Base-by-base conservation (phyloP, 2,329 filamentous ascomycete genomes). In the Chaetomiaceae sp. region DNA sequence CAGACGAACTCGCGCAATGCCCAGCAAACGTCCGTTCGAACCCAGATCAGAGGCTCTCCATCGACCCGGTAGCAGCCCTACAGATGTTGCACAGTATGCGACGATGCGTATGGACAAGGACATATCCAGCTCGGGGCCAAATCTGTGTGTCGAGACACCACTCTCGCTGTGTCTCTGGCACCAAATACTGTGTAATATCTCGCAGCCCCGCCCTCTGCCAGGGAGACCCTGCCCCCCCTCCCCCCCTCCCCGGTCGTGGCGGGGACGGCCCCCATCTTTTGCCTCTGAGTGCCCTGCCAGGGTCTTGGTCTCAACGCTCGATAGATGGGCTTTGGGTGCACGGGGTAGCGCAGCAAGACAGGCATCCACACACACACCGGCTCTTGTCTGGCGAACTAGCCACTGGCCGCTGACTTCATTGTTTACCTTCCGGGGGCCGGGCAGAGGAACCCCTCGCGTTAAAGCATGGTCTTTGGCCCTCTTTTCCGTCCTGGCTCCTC, bases 321-420 rank as follows among this genome's bases (percentile, higher is more conserved):
- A 23, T 47, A 33, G 42, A 7, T 40, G 34, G 37, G 35, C 35
- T 52, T 40, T n/a, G n/a, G n/a, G n/a, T n/a, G n/a, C n/a, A n/a
- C n/a, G 25, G 33, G 25, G 16, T 48, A 34, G 44, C 39, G 41
- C 44, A 34, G 38, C 39, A 10, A 47, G 37, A 34, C 47, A 33
- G 47, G 48, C 49, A 50, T 41, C 40, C 53, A 45, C 44, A 44
- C 20, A n/a, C 21, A 31, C 46, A 44, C 31, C 51, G 37, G 44
- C 48, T 40, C 39, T 44, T 51, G 25, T 41, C 27, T 49, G 33
- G 38, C n/a, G n/a, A n/a, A n/a, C 44, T 50, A 39, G 35, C 53
- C 53, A 54, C 48, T 60, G 53, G 55, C 50, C 56, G 52, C 55
- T 59, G 56, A 59, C 58, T 57, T 60, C 58, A 58, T 61, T 43